Evolutionary conservation across 73 alveolate genomes (phyloP).

Genomic region (Symbiodinium pilosum): DNA sequence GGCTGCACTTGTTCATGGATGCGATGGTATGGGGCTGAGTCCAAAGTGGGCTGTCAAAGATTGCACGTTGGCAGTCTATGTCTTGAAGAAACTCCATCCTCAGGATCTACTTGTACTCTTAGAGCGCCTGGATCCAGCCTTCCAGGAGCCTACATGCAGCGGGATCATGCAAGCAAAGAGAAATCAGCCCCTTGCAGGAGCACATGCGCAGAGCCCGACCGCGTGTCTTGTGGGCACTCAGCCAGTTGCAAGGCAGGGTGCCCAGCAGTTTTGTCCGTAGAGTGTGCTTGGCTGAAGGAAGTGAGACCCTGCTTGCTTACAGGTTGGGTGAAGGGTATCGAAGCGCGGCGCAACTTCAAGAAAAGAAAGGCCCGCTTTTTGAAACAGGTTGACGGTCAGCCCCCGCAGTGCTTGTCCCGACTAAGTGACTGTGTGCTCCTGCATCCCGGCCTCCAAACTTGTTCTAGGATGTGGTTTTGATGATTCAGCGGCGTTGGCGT

Average conservation of each 20-base stretch:
- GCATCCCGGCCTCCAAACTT: too few species aligned
- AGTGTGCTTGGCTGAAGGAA: not conserved
- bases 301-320: not conserved
- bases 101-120: conserved; percentile 75
- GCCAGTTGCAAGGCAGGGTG: conserved; percentile 85
- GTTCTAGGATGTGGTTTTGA: conserved; percentile 73
- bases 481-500: conserved; percentile 95
- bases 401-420: too few species aligned
- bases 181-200: conserved; percentile 29
- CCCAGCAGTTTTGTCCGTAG: not conserved
- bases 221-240: conserved; percentile 79
- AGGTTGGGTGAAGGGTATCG: conserved; percentile 95
- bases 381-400: too few species aligned
- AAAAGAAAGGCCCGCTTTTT: conserved; percentile 46
- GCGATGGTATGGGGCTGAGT: conserved; percentile 30
- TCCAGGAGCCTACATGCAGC: conserved; percentile 29
- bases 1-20: conserved; percentile 90
- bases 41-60: not conserved
- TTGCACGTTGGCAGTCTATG: not conserved
- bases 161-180: too few species aligned
- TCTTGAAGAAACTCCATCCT: too few species aligned
- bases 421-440: too few species aligned
- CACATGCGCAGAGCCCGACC: conserved; percentile 95
- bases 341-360: conserved; percentile 93
- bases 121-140: conserved; percentile 86